Evolutionary conservation across 495 filamentous ascomycete genomes (phyloP), one percentile per base, ranked within the genome.

Genomic region (Aspergillus indologenus): DNA sequence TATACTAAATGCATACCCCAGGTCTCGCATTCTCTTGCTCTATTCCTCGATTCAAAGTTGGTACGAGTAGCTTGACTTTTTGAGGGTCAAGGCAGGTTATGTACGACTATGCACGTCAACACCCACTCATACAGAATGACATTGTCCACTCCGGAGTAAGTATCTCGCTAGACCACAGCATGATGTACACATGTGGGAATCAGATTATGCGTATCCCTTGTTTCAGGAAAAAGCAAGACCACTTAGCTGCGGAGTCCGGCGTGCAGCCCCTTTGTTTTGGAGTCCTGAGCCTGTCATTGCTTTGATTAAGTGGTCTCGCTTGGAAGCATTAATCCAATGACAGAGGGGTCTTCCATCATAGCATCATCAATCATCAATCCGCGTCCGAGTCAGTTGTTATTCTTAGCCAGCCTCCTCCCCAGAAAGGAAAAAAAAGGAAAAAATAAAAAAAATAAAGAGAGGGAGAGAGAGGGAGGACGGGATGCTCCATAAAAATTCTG

Each of bases 181-280:
- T 40, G 34, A 40, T 40, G 34, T 40, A 40, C 34, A 40, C 34
- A 40, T 4, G 34, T 40, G 34, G 34, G 12, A 40, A 40, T 40
- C 34, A 7, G 34, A 40, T 40, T 40, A 40, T 48, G 45, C 20
- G 45, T 23, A 23, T 19, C 45, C 12, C 45, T 22, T 15, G 45
- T 48, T 48, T 48, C 45, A 48, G 45, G 23, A 48, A 48, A 48
- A 17, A 48, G 23, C 18, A 19, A 46, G 45, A 46, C 45, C 45
- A 46, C 45, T 22, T 46, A 22, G 45, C 17, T 22, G 11, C 23
- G 45, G 45, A 23, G 9, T 22, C 45, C 45, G 45, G 19, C 23
- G 34, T 40, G 34, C 34, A 40, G 34, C 45, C 45, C 45, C 45
- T 48, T 48, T 48, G 45, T 48, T 48, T 46, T 48, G 20, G 45